These are phyloP conservation scores for Syzygium malaccense DNA, from an alignment of 441 rosid species.

Conservation along the genomic window DNA sequence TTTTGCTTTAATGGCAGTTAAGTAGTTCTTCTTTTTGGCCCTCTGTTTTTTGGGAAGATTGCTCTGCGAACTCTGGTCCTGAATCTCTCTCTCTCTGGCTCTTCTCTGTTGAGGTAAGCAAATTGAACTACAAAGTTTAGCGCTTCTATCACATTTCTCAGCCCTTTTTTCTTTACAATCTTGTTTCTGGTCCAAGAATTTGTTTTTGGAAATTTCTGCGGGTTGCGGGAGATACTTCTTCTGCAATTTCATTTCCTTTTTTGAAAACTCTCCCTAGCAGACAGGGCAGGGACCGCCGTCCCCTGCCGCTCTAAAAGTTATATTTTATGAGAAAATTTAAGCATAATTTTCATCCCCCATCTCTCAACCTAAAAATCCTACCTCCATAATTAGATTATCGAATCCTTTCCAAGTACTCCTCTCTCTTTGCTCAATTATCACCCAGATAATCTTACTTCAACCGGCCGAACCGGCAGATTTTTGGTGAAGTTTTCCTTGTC, in stretches of 20 bases:
- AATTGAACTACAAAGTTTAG: neutral
- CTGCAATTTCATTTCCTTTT: neutral
- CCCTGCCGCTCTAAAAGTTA: neutral
- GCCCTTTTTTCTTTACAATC: neutral
- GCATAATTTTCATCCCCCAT: neutral
- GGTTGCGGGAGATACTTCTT: neutral
- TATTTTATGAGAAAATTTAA: neutral
- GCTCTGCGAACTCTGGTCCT: neutral
- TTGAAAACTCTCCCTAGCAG: neutral
- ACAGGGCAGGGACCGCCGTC: neutral
- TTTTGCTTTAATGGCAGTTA: neutral
- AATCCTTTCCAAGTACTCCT: neutral
- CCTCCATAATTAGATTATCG: neutral
- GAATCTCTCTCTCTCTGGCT: neutral
- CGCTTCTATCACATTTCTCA: neutral
- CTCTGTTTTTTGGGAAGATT: neutral
- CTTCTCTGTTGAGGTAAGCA: neutral
- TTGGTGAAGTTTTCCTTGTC: neutral
- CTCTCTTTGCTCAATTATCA: neutral
- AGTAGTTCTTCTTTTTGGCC: neutral
- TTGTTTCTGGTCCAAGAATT: neutral
- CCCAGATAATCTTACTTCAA: neutral
- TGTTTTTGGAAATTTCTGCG: neutral
- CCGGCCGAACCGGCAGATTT: neutral
- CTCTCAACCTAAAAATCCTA: neutral